These are phyloP conservation scores for Macroventuria anomochaeta DNA, from an alignment of 2,329 filamentous ascomycete genomes.

Conservation along the genomic window DNA sequence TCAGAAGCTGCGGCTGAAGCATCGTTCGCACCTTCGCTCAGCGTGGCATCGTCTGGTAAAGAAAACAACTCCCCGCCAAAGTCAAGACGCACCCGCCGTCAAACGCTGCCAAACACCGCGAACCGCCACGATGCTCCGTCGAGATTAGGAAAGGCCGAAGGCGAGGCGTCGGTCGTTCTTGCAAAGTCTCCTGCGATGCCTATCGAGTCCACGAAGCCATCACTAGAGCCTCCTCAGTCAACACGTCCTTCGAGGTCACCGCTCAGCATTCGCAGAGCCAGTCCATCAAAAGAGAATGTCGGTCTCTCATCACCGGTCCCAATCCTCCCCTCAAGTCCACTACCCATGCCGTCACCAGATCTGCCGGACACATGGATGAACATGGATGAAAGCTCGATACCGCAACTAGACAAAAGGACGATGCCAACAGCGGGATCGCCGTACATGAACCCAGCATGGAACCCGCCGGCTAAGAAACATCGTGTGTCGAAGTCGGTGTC, in stretches of 20 bases:
- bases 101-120: conserved; percentile 30
- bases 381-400: conserved; percentile 38
- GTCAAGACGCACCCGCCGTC: conserved; percentile 29
- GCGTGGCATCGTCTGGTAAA: conserved; percentile 31
- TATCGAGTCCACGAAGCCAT: conserved; percentile 19
- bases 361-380: conserved; percentile 43
- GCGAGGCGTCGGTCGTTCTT: conserved; percentile 29
- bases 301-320: conserved; percentile 26
- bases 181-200: conserved; percentile 27
- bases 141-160: conserved; percentile 26
- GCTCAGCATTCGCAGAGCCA: conserved; percentile 26
- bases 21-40: conserved; percentile 25
- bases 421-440: conserved; percentile 39
- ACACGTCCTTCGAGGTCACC: conserved; percentile 28
- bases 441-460: conserved; percentile 34
- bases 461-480: conserved; percentile 27
- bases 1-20: conserved; percentile 18
- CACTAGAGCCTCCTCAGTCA: conserved; percentile 9
- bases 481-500: conserved; percentile 28
- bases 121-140: conserved; percentile 18
- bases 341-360: conserved; percentile 39
- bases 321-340: conserved; percentile 36
- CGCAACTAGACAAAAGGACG: conserved; percentile 41
- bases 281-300: conserved; percentile 32
- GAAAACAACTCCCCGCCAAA: conserved; percentile 41